Evolutionary conservation across 108 stramenopile species (phyloP).

Genomic region (Epipyxis sp.): DNA sequence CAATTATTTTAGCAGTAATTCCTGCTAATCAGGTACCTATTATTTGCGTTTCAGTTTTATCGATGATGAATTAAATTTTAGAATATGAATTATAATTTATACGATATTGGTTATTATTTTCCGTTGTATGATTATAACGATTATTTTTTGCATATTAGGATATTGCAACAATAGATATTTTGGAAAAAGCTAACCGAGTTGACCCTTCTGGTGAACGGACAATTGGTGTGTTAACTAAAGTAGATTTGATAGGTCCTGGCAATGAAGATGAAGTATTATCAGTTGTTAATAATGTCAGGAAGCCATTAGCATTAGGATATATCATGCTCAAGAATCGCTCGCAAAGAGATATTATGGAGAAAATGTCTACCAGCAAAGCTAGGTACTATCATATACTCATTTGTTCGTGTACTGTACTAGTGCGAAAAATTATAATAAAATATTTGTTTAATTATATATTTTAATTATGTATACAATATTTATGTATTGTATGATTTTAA

Average conservation of each 20-base stretch:
- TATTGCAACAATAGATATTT: slow-evolving; percentile 73
- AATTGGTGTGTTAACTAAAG: slow-evolving; percentile 50
- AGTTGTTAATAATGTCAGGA: slow-evolving; percentile 49
- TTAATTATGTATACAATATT: no score
- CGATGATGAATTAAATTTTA: no score
- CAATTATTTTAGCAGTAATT: slow-evolving; percentile 71
- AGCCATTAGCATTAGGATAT: slow-evolving; percentile 49
- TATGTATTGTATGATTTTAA: no score
- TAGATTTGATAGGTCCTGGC: slow-evolving; percentile 46
- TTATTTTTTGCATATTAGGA: no score
- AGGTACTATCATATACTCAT: background rate
- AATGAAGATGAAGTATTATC: slow-evolving; percentile 47
- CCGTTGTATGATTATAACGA: no score
- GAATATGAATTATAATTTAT: no score
- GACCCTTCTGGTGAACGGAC: slow-evolving; percentile 51
- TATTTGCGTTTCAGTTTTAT: no score
- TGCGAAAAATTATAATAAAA: background rate
- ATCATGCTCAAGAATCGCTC: slow-evolving; percentile 49
- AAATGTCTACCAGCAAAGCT: slow-evolving; percentile 37
- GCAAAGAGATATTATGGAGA: slow-evolving; percentile 44
- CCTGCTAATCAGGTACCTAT: slow-evolving; percentile 76
- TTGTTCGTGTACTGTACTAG: background rate
- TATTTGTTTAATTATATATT: no score
- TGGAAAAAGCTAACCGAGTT: slow-evolving; percentile 55
- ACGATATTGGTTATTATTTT: no score